Base-by-base conservation (phyloP, 2,329 filamentous ascomycete genomes). In the Pseudogymnoascus pannorum region DNA sequence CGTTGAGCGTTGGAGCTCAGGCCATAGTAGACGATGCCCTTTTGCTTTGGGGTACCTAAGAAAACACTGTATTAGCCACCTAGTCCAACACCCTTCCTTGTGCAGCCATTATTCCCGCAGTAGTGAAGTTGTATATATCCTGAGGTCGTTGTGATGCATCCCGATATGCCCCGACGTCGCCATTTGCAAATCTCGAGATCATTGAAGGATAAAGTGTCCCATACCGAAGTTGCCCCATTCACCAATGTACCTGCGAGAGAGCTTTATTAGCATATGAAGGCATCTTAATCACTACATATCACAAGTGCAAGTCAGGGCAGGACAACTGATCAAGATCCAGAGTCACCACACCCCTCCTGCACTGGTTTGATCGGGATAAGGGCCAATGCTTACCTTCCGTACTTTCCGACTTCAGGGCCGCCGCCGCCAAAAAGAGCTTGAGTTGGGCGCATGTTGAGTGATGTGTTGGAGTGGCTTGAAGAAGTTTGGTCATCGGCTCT, bases 1-100 rank as follows among this genome's bases (percentile, higher is more conserved):
- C 89, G 87, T 81, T 96, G 93, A 74, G 89, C 88, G 84, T 99
- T 97, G 68, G 88, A 78, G 69, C 90, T 87, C 68, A 99, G 74
- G 68, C 87, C 83, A 79, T 95, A 97, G 71, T 80, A 79, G 61
- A 80, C 77, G 70, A 87, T 83, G 63, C 85, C 85, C 75, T 81
- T 85, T 74, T 87, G 84, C 75, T 81, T 81, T 74, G 77, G 72
- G 69, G 80, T 79, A 72, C 82, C 82, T 85, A 71, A 64, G 38
- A 36, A 58, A 40, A 44, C 26, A 58, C 59, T 58, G 14, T 57
- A 67, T 73, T 60, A 71, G 70, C 68, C 60, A 65, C 66, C 60
- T 64, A 65, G 59, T 36, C 16, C 26, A 24, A 16, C 20, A 18
- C 12, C 16, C 16, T 22, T 35, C 42, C 16, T 35, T 29, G 29